Base-by-base conservation (phyloP, 208 protist genomes). In the Lotmaria passim region DNA sequence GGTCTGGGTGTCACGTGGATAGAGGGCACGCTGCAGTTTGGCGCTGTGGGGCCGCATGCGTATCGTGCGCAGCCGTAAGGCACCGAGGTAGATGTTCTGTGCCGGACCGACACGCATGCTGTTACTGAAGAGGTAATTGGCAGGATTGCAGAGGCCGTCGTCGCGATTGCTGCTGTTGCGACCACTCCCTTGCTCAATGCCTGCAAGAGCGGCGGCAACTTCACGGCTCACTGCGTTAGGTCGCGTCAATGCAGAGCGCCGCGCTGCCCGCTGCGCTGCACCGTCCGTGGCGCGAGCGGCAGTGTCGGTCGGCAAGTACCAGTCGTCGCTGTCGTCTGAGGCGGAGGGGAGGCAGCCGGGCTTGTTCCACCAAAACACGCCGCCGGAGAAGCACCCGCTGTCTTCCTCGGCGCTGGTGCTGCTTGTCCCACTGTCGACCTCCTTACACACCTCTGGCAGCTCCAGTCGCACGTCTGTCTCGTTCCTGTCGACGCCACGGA, bases 31-130 rank as follows among this genome's bases (percentile, higher is more conserved):
- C 48, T 66, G 68, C 48, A 73, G 68, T 58, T 31, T 65, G 1
- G 68, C 56, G 0, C 17, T 64, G 58, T 73, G 56, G 1, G 48
- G 28, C 15, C 39, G 50, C 68, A 66, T 47, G 31, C 58, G 58
- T 43, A 73, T 65, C 12, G 58, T 66, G 38, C 56, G 47, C 17
- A 58, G 30, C 12, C 68, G 58, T 39, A 66, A 6, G 2, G 68
- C 68, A 51, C 58, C 58, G 24, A 73, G 48, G 48, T 58, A 60
- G 58, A 65, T 28, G 38, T 59, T 38, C 50, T 73, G 44, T 15
- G n/a, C 57, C 33, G 67, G 55, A 11, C 48, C 58, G 0, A 66
- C n/a, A 0, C 10, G 57, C 3, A 15, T 6, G 0, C 6, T 17
- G 1, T 14, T 5, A 1, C 38, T 17, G 28, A 53, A 58, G 1